These are phyloP conservation scores for Funneliformis caledonium DNA, from an alignment of 371 early-diverging fungal genomes.

Conservation along the genomic window DNA sequence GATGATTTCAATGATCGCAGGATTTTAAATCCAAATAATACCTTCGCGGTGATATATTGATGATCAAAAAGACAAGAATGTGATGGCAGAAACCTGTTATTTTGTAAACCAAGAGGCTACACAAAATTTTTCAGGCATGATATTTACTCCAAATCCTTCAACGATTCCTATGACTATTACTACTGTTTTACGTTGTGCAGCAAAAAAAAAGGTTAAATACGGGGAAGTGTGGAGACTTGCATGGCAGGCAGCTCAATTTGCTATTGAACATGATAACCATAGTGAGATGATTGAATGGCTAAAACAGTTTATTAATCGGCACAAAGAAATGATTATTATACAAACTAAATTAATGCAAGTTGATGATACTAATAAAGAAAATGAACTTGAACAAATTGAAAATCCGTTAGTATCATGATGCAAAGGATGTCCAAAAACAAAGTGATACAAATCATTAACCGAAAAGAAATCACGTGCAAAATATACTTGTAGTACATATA, in stretches of 20 bases:
- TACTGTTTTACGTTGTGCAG: neutral
- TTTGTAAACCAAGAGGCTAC: too few relatives aligned
- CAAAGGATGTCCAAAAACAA: conserved; percentile 8
- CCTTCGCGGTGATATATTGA: conserved; percentile 7
- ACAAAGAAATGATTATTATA: neutral
- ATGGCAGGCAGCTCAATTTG: conserved; percentile 19
- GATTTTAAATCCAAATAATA: neutral
- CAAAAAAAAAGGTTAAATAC: too few relatives aligned
- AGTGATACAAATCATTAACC: conserved; percentile 7
- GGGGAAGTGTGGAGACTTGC: neutral
- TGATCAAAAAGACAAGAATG: conserved; percentile 13
- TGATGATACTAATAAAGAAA: conserved; percentile 5
- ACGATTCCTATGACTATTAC: conserved; percentile 4
- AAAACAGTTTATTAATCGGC: too few relatives aligned
- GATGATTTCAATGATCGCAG: too few relatives aligned
- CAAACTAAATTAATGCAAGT: neutral
- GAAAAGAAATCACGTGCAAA: neutral
- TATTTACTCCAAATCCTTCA: neutral
- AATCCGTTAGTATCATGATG: conserved; percentile 1
- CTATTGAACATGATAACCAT: conserved; percentile 7
- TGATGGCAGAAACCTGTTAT: too few relatives aligned
- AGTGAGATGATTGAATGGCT: neutral
- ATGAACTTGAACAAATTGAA: conserved; percentile 11
- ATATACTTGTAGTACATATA: too few relatives aligned
- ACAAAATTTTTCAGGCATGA: neutral